Conservation (phyloP, 2,329 filamentous ascomycete species). For the Penicillium sp. region DNA sequence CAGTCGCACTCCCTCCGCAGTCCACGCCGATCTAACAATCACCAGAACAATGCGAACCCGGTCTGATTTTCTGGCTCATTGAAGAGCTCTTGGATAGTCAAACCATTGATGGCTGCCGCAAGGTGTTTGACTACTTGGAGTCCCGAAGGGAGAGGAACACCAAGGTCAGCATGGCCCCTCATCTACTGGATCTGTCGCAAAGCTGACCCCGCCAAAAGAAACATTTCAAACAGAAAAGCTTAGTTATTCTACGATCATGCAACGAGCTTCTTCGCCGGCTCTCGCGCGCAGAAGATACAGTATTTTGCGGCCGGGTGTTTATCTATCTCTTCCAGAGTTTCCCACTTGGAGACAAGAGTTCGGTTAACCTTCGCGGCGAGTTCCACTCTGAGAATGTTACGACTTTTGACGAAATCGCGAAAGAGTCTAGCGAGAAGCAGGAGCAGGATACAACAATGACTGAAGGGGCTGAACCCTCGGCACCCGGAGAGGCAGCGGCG, state of each 20-base stretch:
- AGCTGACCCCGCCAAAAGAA: constrained; percentile 40
- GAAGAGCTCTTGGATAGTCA: constrained; percentile 96
- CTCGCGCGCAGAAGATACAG: constrained; percentile 93
- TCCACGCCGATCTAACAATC: constrained; percentile 19
- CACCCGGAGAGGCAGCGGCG: constrained; percentile 31
- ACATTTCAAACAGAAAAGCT: constrained; percentile 76
- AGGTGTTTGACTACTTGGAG: constrained; percentile 91
- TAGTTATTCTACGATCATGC: constrained; percentile 88
- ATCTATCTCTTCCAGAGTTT: constrained; percentile 99
- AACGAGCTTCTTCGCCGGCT: constrained; percentile 91
- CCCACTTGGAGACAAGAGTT: constrained; percentile 92
- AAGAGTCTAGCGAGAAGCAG: constrained; percentile 41
- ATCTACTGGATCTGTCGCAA: neutral
- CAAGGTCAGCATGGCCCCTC: constrained; percentile 51
- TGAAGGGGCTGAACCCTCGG: constrained; percentile 34
- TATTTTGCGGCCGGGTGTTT: constrained; percentile 95
- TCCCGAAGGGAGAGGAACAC: constrained; percentile 87
- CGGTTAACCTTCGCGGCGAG: constrained; percentile 91
- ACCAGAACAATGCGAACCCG: constrained; percentile 64
- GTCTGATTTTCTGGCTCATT: constrained; percentile 81
- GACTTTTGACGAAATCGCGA: constrained; percentile 64
- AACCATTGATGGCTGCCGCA: constrained; percentile 85
- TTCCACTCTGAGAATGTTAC: constrained; percentile 96
- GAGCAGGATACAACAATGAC: constrained; percentile 67
- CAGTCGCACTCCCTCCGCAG: constrained; percentile 39